Evolutionary conservation across 176 grass and related monocot species (phyloP).

Genomic region (Oryza glaberrima): DNA sequence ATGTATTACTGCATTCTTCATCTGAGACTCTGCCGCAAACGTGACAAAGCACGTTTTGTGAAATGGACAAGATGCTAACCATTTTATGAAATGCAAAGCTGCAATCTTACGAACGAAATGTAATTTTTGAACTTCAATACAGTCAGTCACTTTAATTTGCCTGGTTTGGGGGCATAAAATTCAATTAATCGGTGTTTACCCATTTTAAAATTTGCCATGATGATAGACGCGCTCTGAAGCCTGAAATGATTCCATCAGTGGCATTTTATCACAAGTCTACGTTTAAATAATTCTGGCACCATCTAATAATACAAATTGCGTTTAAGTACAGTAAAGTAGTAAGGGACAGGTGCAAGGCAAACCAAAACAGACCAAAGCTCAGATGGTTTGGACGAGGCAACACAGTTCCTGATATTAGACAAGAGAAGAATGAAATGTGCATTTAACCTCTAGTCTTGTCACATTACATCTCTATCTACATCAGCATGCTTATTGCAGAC

Average conservation of each 20-base stretch:
- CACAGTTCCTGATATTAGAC: background rate
- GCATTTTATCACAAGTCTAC: too few relatives aligned
- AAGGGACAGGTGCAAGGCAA: background rate
- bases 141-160: too few relatives aligned
- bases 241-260: too few relatives aligned
- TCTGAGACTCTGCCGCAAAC: conserved; percentile 11
- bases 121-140: background rate
- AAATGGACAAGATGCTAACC: too few relatives aligned
- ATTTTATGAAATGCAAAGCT: too few relatives aligned
- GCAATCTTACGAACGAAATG: too few relatives aligned
- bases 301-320: background rate
- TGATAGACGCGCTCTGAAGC: too few relatives aligned
- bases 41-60: background rate
- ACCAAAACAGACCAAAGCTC: conserved; percentile 5
- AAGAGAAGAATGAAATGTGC: conserved; percentile 32
- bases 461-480: conserved; percentile 56
- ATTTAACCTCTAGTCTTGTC: conserved; percentile 41
- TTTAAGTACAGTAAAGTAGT: too few relatives aligned
- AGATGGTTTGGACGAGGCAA: background rate
- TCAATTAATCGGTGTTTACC: too few relatives aligned
- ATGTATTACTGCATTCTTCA: background rate
- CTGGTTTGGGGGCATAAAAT: too few relatives aligned
- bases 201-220: too few relatives aligned
- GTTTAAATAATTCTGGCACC: background rate
- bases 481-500: conserved; percentile 41